These are phyloP conservation scores for Isabelozyma pseudorhagii DNA, from an alignment of 805 yeast genomes.

Conservation along the genomic window DNA sequence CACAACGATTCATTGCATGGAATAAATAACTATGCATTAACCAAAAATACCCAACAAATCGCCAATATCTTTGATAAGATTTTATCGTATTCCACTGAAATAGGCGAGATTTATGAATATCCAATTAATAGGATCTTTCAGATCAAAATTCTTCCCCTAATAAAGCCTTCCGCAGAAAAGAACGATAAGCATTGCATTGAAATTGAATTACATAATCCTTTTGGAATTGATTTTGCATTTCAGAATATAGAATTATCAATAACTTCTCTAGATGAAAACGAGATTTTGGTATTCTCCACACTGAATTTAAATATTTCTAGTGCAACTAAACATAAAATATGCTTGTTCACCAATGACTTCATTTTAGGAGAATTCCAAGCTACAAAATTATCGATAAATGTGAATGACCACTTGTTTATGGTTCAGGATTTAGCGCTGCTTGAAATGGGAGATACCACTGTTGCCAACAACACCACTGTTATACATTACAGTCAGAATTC, in stretches of 20 bases:
- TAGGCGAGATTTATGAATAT: conserved; percentile 18
- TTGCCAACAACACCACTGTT: neutral
- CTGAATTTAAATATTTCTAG: conserved; percentile 4
- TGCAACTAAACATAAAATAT: conserved; percentile 8
- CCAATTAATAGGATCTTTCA: conserved; percentile 36
- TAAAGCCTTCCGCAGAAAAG: conserved; percentile 23
- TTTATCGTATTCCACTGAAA: conserved; percentile 9
- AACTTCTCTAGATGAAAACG: conserved; percentile 2
- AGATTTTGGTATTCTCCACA: conserved; percentile 7
- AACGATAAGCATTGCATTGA: conserved; percentile 36
- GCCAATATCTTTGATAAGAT: conserved; percentile 16
- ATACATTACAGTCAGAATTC: conserved; percentile 4
- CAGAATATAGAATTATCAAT: conserved; percentile 13
- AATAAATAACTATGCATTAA: conserved; percentile 23
- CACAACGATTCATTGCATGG: conserved; percentile 14
- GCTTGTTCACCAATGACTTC: conserved; percentile 22
- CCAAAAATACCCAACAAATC: conserved; percentile 14
- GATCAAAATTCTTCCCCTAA: conserved; percentile 31
- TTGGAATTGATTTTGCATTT: conserved; percentile 19
- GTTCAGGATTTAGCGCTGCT: conserved; percentile 8
- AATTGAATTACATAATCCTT: conserved; percentile 28
- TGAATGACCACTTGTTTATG: conserved; percentile 16
- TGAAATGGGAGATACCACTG: neutral
- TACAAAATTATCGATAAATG: conserved; percentile 9
- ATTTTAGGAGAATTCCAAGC: conserved; percentile 32